Conservation (phyloP, 495 filamentous ascomycete species). For the Penicillium crystallinum region DNA sequence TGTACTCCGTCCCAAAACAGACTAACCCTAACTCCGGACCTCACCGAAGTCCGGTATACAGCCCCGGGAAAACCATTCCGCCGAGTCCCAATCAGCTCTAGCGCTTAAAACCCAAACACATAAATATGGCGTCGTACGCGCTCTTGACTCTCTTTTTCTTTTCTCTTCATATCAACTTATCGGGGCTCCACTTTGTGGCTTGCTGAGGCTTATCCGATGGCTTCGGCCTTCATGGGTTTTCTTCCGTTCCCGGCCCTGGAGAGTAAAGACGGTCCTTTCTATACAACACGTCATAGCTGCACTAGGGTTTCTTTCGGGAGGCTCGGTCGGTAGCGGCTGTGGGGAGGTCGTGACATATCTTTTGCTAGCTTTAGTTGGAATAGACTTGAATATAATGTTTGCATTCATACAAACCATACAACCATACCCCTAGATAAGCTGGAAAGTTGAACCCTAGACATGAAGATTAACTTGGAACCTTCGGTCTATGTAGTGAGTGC, state of each 20-base stretch:
- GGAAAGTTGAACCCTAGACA: too few species aligned
- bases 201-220: slow-evolving; percentile 17
- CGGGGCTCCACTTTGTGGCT: slow-evolving; percentile 21
- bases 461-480: too few species aligned
- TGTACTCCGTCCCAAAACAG: too few species aligned
- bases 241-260: slow-evolving; percentile 22
- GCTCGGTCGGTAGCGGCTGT: slow-evolving; percentile 5
- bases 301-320: slow-evolving; percentile 8
- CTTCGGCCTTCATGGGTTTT: slow-evolving; percentile 17
- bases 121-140: slow-evolving; percentile 1
- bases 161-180: slow-evolving; percentile 10
- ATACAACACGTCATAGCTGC: slow-evolving; percentile 12
- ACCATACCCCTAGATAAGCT: too few species aligned
- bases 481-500: too few species aligned
- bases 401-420: too few species aligned
- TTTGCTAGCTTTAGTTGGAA: neutral
- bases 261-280: slow-evolving; percentile 15
- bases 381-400: neutral
- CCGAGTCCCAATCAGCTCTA: slow-evolving; percentile 8
- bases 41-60: too few species aligned
- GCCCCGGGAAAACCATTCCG: neutral
- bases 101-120: slow-evolving; percentile 2
- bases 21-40: too few species aligned
- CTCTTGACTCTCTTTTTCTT: slow-evolving; percentile 1
- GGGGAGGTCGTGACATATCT: slow-evolving; percentile 11